A percentile compares a stretch with the other conserved stretches of the same genome.
Evolutionary conservation across 129 eudicot species (phyloP).

Genomic region (Daucus carota): DNA sequence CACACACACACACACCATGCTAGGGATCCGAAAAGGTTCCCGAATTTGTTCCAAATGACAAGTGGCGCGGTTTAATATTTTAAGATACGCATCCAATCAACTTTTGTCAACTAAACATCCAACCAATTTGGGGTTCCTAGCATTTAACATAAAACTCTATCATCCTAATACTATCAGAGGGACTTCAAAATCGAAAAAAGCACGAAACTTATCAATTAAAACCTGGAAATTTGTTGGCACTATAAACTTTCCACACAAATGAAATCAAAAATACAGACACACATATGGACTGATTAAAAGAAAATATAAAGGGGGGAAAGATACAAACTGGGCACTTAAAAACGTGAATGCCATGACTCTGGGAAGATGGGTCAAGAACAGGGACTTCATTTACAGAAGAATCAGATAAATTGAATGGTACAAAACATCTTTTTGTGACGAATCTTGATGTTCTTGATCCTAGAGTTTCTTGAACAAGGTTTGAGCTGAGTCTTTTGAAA

Average conservation of each 20-base stretch:
- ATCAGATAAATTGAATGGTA: conserved; percentile 19
- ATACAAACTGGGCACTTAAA: conserved; percentile 75
- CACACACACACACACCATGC: too few species aligned
- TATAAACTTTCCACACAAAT: neutral
- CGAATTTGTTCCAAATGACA: too few species aligned
- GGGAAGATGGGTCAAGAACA: conserved; percentile 25
- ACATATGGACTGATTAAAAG: neutral
- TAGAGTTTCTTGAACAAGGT: conserved; percentile 15
- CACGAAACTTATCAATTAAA: neutral
- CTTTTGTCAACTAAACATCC: too few species aligned
- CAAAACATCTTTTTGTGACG: conserved; percentile 42
- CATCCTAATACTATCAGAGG: neutral
- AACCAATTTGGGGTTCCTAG: too few species aligned
- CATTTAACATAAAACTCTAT: too few species aligned
- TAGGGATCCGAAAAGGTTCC: too few species aligned
- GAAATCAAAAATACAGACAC: neutral
- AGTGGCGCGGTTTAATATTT: too few species aligned
- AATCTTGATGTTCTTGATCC: neutral
- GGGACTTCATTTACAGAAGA: conserved; percentile 18
- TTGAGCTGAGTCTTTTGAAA: conserved; percentile 19
- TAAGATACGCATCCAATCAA: too few species aligned
- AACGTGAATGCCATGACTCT: conserved; percentile 74
- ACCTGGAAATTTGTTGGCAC: neutral
- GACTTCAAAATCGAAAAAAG: neutral
- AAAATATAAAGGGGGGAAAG: neutral